Evolutionary conservation across 352 stramenopile species (phyloP).

Genomic region (Pythium guiyangense): DNA sequence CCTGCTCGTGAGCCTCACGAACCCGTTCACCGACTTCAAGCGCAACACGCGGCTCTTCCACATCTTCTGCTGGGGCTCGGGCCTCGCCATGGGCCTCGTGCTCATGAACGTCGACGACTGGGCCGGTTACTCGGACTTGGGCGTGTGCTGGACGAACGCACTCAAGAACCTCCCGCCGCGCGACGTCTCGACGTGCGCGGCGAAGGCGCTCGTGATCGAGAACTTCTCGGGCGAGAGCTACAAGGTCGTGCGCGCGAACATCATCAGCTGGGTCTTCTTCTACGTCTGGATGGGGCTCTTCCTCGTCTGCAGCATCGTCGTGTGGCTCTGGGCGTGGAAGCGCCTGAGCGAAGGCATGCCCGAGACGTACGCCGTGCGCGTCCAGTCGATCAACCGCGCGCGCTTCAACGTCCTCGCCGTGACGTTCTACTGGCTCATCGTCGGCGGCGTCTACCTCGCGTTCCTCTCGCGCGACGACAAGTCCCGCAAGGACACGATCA

Average conservation of each 20-base stretch:
- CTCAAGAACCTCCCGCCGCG: slow-evolving; percentile 53
- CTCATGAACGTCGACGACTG: slow-evolving; percentile 74
- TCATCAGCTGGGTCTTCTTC: slow-evolving; percentile 85
- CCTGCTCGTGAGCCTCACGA: slow-evolving; percentile 82
- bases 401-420: slow-evolving; percentile 88
- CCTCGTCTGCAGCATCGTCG: slow-evolving; percentile 72
- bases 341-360: slow-evolving; percentile 84
- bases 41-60: slow-evolving; percentile 82
- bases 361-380: slow-evolving; percentile 80
- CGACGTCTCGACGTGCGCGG: slow-evolving; percentile 22
- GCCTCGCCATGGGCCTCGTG: slow-evolving; percentile 53
- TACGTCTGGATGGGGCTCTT: slow-evolving; percentile 87
- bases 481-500: slow-evolving; percentile 46
- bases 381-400: slow-evolving; percentile 84
- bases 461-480: slow-evolving; percentile 58
- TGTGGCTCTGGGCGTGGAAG: slow-evolving; percentile 86
- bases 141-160: slow-evolving; percentile 87
- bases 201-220: slow-evolving; percentile 39
- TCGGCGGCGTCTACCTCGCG: slow-evolving; percentile 74
- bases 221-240: slow-evolving; percentile 63
- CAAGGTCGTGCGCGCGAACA: slow-evolving; percentile 79
- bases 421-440: slow-evolving; percentile 85
- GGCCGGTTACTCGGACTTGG: slow-evolving; percentile 81
- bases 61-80: slow-evolving; percentile 76
- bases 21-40: slow-evolving; percentile 90